Evolutionary conservation across 305 asterid species (phyloP), one percentile per base, ranked within the genome.

Genomic region (Withania somnifera): DNA sequence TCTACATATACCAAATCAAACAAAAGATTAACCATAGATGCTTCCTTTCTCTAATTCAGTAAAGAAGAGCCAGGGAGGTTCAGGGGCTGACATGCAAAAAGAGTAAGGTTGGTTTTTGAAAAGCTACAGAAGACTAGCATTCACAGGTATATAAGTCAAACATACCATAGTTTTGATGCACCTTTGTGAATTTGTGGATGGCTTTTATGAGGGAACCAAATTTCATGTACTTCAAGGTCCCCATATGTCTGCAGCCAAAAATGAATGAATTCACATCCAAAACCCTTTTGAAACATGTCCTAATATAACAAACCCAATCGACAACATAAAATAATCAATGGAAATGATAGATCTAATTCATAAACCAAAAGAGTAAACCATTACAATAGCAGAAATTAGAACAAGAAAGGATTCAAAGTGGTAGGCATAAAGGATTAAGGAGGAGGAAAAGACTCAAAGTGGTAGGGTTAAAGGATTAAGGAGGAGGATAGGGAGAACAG

Each of bases 91-190:
- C 26, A 26, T 1, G 47, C 30, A 10, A 50, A 75, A 51, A 50
- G 45, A 50, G n/a, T 3, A 26, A 9, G 61, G 61, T 51, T 24
- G 60, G 40, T 14, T 73, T 47, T 7, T 1, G 60, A 73, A 8
- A 73, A 17, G 79, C 0, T 34, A 73, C 24, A 73, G 36, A 20
- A 22, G 24, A 47, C 7, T 40, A 69, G 22, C 78, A 42, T 42
- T 69, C 60, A 8, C 79, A 73, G 2, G 26, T 15, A 47, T 26
- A 47, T 45, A 47, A 45, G 60, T 47, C 0, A 1, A 15, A 51
- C 93, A 45, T 94, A 95, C 99, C 99, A 81, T 92, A 94, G 90
- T 95, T 95, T 84, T 95, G 99, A 69, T 81, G 95, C 81, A 95
- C 97, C 87, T 38, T 89, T 10, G 97, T 93, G 90, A 89, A 95